These are phyloP conservation scores for Beauveria varroae DNA, from an alignment of 2,329 filamentous ascomycete species.

Conservation along the genomic window DNA sequence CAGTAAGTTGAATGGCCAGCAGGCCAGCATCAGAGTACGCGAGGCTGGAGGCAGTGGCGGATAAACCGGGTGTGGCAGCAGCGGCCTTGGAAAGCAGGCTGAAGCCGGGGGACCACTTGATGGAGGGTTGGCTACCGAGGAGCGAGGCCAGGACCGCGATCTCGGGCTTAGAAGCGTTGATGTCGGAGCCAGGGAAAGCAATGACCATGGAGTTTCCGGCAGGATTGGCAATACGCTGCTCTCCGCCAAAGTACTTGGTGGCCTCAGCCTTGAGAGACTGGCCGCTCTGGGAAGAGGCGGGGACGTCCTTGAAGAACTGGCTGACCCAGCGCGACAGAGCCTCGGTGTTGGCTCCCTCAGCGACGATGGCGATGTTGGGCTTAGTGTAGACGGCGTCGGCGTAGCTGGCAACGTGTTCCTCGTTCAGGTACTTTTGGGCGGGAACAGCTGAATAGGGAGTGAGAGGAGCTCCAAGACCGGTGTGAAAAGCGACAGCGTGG, in stretches of 20 bases:
- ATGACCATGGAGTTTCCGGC: conserved; percentile 79
- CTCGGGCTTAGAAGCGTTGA: conserved; percentile 79
- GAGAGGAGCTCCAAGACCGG: conserved; percentile 74
- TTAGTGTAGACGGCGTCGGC: conserved; percentile 77
- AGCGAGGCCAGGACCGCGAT: conserved; percentile 79
- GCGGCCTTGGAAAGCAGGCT: conserved; percentile 78
- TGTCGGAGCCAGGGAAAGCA: conserved; percentile 85
- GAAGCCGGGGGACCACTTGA: conserved; percentile 96
- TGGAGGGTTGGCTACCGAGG: conserved; percentile 79
- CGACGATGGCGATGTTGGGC: conserved; percentile 84
- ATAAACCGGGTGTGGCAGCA: conserved; percentile 56
- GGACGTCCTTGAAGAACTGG: conserved; percentile 78
- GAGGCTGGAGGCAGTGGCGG: conserved; percentile 66
- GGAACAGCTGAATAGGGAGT: conserved; percentile 65
- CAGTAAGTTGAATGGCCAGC: conserved; percentile 72
- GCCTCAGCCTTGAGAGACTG: conserved; percentile 51
- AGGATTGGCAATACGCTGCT: conserved; percentile 77
- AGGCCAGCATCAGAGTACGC: conserved; percentile 94
- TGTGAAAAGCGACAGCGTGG: conserved; percentile 86
- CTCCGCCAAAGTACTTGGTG: conserved; percentile 87
- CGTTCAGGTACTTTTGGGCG: conserved; percentile 72
- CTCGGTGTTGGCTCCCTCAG: conserved; percentile 72
- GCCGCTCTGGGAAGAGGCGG: conserved; percentile 44
- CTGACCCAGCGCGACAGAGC: conserved; percentile 83
- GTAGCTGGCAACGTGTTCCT: conserved; percentile 66